These are phyloP conservation scores for Daldinia sp. DNA, from an alignment of 2,329 filamentous ascomycete species.

Conservation along the genomic window DNA sequence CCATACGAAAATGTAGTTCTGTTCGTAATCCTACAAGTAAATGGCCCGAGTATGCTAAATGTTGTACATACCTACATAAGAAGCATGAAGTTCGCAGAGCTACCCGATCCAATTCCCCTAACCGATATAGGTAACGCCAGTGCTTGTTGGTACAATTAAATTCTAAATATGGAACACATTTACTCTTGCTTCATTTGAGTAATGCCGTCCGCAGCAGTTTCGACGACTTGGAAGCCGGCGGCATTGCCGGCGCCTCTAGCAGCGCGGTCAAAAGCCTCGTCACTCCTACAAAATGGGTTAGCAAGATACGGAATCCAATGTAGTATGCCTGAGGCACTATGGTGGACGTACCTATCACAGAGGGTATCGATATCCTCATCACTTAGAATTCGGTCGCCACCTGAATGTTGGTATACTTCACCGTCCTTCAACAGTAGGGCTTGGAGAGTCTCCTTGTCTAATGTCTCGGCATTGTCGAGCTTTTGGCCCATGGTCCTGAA, in stretches of 20 bases:
- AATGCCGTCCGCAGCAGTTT: conserved; percentile 73
- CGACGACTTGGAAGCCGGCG: conserved; percentile 80
- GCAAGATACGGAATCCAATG: neutral
- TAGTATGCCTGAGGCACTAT: neutral
- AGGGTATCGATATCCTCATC: conserved; percentile 82
- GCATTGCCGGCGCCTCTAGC: conserved; percentile 82
- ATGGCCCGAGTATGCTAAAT: neutral
- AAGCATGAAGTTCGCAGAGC: neutral
- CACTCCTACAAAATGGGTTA: conserved; percentile 57
- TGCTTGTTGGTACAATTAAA: conserved; percentile 17
- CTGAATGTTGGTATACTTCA: conserved; percentile 68
- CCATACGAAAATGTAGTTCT: neutral
- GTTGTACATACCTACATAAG: neutral
- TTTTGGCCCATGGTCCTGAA: conserved; percentile 78
- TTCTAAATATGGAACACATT: conserved; percentile 4
- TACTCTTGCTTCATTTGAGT: conserved; percentile 47
- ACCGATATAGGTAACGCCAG: conserved; percentile 21
- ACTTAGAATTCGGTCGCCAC: conserved; percentile 75
- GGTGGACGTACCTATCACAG: conserved; percentile 71
- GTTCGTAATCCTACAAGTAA: neutral
- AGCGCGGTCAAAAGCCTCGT: conserved; percentile 74
- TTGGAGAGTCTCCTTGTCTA: conserved; percentile 72
- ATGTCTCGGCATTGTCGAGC: conserved; percentile 62
- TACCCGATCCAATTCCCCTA: neutral
- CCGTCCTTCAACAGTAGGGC: conserved; percentile 79